Evolutionary conservation across 2,329 filamentous ascomycete species (phyloP), one percentile per base, ranked within the genome.

Genomic region (Scytalidium sp.): DNA sequence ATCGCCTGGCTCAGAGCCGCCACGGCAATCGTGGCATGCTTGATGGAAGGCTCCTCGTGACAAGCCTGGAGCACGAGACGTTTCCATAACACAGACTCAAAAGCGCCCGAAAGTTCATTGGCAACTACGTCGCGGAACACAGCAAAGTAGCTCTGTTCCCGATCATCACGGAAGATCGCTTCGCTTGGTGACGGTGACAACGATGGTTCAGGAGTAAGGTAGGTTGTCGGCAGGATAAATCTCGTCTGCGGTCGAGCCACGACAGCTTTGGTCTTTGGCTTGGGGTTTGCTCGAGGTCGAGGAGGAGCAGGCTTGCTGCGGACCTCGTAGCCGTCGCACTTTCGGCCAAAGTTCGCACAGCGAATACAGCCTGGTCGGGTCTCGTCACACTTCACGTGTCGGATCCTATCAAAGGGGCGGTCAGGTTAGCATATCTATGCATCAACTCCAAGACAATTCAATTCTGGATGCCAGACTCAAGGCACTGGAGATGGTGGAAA

Each of bases 331-430:
- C 58, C 58, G 21, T 47, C 57, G 41, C 58, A 60, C 22, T 51
- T 52, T 21, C 55, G 42, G 25, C 58, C 58, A 51, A 59, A 60
- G 41, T 60, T 59, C 2, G 51, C 46, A 41, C 58, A 59, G 43
- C 56, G 39, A 7, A 56, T 36, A 32, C 57, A 59, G 22, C 49
- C 46, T 19, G 58, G 58, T 23, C 21, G 27, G n/a, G 19, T 36
- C 22, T 59, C 56, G n/a, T 49, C 54, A 40, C 51, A 56, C 41
- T 56, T 56, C 23, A 56, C 51, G 29, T 45, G 45, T 10, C 54
- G 50, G 19, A 32, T 47, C 29, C 48, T 53, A 44, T 27, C 32
- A 36, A 10, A 8, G 19, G 19, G 19, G 19, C 27, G 23, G 32
- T 17, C 6, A 6, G 32, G 20, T 46, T 41, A 40, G 45, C 20